Evolutionary conservation across 805 yeast species (phyloP), one percentile per base, ranked within the genome.

Genomic region (Kuraishia piskuri): DNA sequence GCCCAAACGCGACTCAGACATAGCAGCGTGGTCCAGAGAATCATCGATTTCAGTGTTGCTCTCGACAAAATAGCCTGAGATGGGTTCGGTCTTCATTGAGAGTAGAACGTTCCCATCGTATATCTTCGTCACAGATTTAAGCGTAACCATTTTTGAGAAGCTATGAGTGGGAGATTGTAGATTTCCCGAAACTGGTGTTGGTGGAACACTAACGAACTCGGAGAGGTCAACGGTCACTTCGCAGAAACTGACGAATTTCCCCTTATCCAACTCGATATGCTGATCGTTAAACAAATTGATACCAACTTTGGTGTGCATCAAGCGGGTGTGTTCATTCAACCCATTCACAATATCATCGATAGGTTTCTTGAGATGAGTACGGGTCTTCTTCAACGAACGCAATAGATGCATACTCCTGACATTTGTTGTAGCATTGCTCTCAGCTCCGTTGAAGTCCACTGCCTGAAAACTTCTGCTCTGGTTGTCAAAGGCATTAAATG

Each of bases 161-260:
- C 60, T 60, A 25, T 57, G 59, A 26, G 56, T 52, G 8, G 45
- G 8, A 5, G 14, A 23, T 14, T 31, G 17, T n/a, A 6, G 40
- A 31, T 12, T 31, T 14, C 40, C 14, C 17, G 14, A 31, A 8
- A 12, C 17, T 7, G 8, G 17, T 23, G 48, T 37, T 8, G 25
- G 2, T 3, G 49, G 40, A n/a, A 17, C 20, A 40, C 23, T 19
- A 6, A 44, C 19, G 12, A 64, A 50, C 53, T 66, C 62, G 14
- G 65, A 53, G 22, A 54, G 31, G 48, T 64, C 64, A 22, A 67
- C 24, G 2, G 58, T 23, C 44, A 57, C 57, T 36, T 63, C 67
- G 44, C 59, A 61, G 46, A 59, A 67, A 1, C 70, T 57, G 22
- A 64, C 63, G 60, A 65, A 57, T 50, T 60, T 57, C 53, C 66